phyloP scores from a whole-genome alignment of 176 grass and related monocot species.

The Lolium perenne region DNA sequence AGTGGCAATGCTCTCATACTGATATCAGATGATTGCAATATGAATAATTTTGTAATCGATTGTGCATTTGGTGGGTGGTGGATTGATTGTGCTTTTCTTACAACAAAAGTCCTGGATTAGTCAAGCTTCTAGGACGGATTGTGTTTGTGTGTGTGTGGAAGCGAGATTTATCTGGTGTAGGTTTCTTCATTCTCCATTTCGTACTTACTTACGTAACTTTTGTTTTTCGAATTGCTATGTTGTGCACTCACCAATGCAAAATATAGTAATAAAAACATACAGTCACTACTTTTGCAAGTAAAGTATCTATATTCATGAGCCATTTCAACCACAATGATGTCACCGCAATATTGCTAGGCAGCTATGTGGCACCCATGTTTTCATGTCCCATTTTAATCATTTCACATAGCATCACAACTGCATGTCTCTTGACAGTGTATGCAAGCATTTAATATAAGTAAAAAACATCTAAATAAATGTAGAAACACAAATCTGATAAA shows the following conservation, averaged over 20 bases:
- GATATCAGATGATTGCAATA: slow-evolving; percentile 4
- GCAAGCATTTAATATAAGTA: background rate
- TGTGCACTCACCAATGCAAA: background rate
- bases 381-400: background rate
- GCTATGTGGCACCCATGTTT: background rate
- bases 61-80: background rate
- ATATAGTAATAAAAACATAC: background rate
- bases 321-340: slow-evolving; percentile 22
- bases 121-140: slow-evolving; percentile 15
- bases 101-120: background rate
- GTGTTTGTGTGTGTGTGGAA: background rate
- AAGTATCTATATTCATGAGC: background rate
- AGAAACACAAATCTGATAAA: background rate
- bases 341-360: background rate
- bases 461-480: background rate
- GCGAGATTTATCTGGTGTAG: background rate
- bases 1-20: slow-evolving; percentile 10
- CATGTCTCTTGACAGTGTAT: background rate
- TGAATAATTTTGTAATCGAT: slow-evolving; percentile 25
- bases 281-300: background rate
- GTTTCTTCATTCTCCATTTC: background rate
- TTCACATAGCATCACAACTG: background rate
- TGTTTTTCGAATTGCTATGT: background rate
- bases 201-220: background rate
- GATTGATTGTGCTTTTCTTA: background rate